A percentile compares a stretch with the other conserved stretches of the same genome.
phyloP scores from a whole-genome alignment of 2,329 filamentous ascomycete species.

The Sphaerulina musiva region DNA sequence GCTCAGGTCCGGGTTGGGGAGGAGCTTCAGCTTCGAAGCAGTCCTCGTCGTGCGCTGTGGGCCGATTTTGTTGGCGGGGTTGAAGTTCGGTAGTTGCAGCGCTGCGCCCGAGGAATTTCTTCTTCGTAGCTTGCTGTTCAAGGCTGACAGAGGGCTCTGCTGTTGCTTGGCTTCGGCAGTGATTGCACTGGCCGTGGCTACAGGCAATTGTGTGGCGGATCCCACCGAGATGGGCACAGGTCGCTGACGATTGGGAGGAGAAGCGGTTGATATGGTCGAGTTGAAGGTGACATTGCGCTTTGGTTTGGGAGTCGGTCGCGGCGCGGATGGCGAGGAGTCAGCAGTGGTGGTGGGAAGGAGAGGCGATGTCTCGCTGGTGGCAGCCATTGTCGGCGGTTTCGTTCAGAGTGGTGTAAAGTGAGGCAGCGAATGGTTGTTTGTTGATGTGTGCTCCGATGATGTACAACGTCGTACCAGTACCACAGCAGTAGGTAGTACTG shows the following conservation, averaged over 20 bases:
- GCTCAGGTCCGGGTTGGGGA: conserved; percentile 80
- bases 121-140: conserved; percentile 82
- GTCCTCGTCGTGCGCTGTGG: conserved; percentile 93
- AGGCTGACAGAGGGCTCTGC: conserved; percentile 62
- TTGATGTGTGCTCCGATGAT: not conserved
- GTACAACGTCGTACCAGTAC: no score
- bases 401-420: not conserved
- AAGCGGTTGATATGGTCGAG: conserved; percentile 48
- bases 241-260: conserved; percentile 33
- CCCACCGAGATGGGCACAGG: conserved; percentile 29
- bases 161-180: conserved; percentile 33
- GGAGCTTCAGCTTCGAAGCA: conserved; percentile 92
- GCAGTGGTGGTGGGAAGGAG: conserved; percentile 18
- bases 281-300: conserved; percentile 71
- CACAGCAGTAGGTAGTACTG: not conserved
- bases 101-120: conserved; percentile 73
- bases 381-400: conserved; percentile 5
- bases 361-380: conserved; percentile 19
- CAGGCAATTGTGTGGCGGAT: conserved; percentile 15
- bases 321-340: conserved; percentile 10
- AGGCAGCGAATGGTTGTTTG: conserved; percentile 1
- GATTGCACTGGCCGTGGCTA: conserved; percentile 22
- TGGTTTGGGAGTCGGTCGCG: conserved; percentile 34
- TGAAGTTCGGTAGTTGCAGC: conserved; percentile 37
- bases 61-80: conserved; percentile 66